Conservation (phyloP, 2,329 filamentous ascomycete genomes). For the Phaeosphaeria sp. region DNA sequence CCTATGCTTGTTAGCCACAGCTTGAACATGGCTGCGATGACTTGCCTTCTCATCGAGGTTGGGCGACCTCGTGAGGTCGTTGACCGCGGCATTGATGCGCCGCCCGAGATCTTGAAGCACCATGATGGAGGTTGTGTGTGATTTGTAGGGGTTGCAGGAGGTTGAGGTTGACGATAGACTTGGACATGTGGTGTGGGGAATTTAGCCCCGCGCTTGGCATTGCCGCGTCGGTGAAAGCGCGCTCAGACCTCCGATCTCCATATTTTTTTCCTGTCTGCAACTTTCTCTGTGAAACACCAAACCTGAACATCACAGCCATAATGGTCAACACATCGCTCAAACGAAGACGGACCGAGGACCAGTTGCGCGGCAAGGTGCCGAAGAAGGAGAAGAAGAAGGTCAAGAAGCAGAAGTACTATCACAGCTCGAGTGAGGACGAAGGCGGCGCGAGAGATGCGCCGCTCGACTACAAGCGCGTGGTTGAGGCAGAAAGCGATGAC, state of each 20-base stretch:
- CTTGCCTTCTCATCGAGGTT: conserved; percentile 93
- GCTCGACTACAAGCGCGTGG: conserved; percentile 57
- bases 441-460: conserved; percentile 40
- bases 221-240: conserved; percentile 27
- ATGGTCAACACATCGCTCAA: conserved; percentile 53
- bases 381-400: conserved; percentile 64
- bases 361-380: conserved; percentile 60
- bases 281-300: conserved; percentile 26
- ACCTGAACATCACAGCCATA: conserved; percentile 20
- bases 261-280: conserved; percentile 7
- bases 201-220: conserved; percentile 33
- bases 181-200: conserved; percentile 25
- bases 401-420: conserved; percentile 68
- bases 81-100: conserved; percentile 96
- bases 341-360: conserved; percentile 67
- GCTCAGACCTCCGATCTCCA: conserved; percentile 26
- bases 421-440: conserved; percentile 67
- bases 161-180: conserved; percentile 6
- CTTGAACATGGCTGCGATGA: background rate
- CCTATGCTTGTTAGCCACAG: conserved; percentile 61
- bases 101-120: conserved; percentile 98
- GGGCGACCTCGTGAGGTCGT: conserved; percentile 86
- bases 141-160: conserved; percentile 7
- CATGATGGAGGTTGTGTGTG: conserved; percentile 62
- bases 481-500: conserved; percentile 49